phyloP scores from a whole-genome alignment of 78 protist genomes.

The Emiliania huxleyi region DNA sequence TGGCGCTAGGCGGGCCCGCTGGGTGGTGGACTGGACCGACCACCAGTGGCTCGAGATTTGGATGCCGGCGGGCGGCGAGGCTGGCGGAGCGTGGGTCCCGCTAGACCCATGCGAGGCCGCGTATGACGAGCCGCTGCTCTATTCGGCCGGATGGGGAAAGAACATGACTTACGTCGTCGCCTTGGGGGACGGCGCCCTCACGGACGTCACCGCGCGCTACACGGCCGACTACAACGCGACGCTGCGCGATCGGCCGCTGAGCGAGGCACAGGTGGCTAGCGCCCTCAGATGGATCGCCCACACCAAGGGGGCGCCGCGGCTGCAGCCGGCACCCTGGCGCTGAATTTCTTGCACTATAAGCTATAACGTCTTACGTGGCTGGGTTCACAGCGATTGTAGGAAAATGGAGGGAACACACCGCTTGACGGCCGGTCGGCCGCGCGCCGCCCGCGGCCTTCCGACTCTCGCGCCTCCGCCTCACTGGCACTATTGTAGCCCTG shows the following conservation, averaged over 20 bases:
- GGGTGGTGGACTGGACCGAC: not conserved
- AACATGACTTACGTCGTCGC: not conserved
- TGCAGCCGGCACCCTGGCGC: no score
- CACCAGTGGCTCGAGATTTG: not conserved
- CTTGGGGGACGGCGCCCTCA: not conserved
- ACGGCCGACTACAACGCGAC: not conserved
- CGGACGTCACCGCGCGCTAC: not conserved
- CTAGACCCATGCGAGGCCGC: not conserved
- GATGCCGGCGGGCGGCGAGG: not conserved
- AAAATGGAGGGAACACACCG: no score
- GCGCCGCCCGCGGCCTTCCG: no score
- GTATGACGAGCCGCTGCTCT: not conserved
- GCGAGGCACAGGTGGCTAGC: not conserved
- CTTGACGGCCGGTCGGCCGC: no score
- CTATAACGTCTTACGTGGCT: no score
- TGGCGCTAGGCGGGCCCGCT: not conserved
- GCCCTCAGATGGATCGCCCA: not conserved
- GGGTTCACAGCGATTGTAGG: no score
- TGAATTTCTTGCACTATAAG: no score
- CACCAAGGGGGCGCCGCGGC: not conserved
- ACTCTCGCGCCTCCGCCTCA: no score
- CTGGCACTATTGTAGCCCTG: no score
- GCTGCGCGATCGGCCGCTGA: not conserved
- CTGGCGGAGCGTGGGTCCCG: not conserved
- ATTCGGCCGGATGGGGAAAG: not conserved